phyloP scores from a whole-genome alignment of 1,284 basidiomycete species.

The Trichosporon ovoides region DNA sequence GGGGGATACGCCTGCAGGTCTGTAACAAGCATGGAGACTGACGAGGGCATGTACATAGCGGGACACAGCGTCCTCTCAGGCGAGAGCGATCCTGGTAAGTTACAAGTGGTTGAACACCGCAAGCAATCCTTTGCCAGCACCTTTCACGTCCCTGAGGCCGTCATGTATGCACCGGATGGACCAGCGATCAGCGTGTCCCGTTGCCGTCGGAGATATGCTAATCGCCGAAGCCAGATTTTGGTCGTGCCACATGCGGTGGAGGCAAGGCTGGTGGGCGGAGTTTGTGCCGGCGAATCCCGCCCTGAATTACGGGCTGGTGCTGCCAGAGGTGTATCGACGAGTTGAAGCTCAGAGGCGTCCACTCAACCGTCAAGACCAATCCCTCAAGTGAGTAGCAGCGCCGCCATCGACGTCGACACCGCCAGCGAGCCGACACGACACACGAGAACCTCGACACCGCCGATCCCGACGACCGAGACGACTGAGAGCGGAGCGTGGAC shows the following conservation, averaged over 20 bases:
- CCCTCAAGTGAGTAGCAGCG: background rate
- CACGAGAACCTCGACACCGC: background rate
- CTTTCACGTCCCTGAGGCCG: background rate
- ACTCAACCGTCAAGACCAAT: slow-evolving; percentile 7
- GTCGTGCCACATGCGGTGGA: background rate
- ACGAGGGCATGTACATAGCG: no score
- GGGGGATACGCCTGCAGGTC: no score
- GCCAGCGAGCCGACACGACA: background rate
- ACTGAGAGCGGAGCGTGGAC: background rate
- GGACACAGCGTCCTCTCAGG: no score
- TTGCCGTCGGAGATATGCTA: background rate
- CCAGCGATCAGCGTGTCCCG: background rate
- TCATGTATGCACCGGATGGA: background rate
- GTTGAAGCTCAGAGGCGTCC: slow-evolving; percentile 4
- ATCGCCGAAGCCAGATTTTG: background rate
- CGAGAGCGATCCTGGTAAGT: no score
- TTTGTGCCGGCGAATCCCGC: slow-evolving; percentile 3
- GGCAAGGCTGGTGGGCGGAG: background rate
- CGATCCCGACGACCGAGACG: background rate
- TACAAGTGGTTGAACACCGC: no score
- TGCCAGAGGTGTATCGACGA: background rate
- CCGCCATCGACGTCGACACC: slow-evolving; percentile 2
- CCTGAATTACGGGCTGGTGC: slow-evolving; percentile 2
- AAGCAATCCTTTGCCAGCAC: background rate
- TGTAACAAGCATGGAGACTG: no score